Evolutionary conservation across 139 green algal species (phyloP).

Genomic region (Mychonastes homosphaera): DNA sequence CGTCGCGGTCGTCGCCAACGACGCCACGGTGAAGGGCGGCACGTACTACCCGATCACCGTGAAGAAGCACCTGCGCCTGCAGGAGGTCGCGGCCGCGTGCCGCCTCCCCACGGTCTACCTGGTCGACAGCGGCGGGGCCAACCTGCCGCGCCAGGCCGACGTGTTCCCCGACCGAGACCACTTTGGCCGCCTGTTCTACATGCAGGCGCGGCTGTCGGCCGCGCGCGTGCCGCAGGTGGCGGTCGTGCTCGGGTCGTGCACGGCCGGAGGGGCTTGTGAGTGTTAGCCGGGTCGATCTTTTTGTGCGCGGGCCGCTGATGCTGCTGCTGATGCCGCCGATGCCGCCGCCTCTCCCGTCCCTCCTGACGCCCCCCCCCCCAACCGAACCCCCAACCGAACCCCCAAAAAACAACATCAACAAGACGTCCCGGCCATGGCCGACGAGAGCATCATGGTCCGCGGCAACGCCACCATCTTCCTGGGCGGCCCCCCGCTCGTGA

Average conservation of each 20-base stretch:
- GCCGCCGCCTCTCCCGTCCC: no score
- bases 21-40: conserved; percentile 84
- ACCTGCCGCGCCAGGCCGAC: conserved; percentile 78
- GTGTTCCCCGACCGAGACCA: conserved; percentile 91
- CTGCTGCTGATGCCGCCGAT: no score
- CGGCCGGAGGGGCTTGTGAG: conserved; percentile 82
- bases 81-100: conserved; percentile 78
- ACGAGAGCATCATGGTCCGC: conserved; percentile 71
- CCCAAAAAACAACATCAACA: no score
- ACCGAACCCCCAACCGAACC: no score
- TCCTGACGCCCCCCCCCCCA: no score
- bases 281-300: no score
- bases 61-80: conserved; percentile 85
- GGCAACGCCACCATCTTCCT: conserved; percentile 48
- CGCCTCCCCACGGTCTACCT: conserved; percentile 89
- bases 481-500: conserved; percentile 20
- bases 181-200: conserved; percentile 89
- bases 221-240: conserved; percentile 77
- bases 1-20: conserved; percentile 80
- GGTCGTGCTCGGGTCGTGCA: conserved; percentile 86
- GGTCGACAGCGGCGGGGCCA: conserved; percentile 82
- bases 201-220: conserved; percentile 81
- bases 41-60: conserved; percentile 95
- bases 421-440: conserved; percentile 65
- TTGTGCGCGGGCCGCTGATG: no score